Evolutionary conservation across 306 rosid species (phyloP).

Genomic region (Gynostemma pentaphyllum): DNA sequence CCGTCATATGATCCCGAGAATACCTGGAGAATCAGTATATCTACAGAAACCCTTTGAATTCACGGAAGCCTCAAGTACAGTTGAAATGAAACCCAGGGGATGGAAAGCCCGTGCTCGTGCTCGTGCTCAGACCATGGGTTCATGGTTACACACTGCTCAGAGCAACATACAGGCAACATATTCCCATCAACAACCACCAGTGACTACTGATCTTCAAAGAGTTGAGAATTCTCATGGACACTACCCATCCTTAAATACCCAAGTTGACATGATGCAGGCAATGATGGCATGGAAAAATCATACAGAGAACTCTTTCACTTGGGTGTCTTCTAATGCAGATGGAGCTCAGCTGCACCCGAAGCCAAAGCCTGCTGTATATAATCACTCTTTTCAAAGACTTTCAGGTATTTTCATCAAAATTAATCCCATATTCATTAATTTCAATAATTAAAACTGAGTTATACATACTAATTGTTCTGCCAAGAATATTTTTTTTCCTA

Average conservation of each 20-base stretch:
- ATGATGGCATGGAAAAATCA: constrained; percentile 32
- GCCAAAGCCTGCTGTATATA: constrained; percentile 18
- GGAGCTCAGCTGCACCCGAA: constrained; percentile 14
- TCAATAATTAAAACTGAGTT: background rate
- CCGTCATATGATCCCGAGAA: background rate
- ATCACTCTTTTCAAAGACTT: constrained; percentile 23
- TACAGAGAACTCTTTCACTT: constrained; percentile 16
- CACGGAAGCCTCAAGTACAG: constrained; percentile 7
- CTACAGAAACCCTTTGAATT: constrained; percentile 8
- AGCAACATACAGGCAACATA: constrained; percentile 14
- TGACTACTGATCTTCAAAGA: constrained; percentile 17
- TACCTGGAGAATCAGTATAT: background rate
- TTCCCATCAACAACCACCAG: constrained; percentile 12
- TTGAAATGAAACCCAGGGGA: constrained; percentile 28
- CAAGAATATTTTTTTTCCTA: background rate
- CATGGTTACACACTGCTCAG: constrained; percentile 19
- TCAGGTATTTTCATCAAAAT: constrained; percentile 3
- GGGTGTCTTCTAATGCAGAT: constrained; percentile 19
- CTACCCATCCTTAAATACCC: constrained; percentile 26
- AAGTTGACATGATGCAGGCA: constrained; percentile 20
- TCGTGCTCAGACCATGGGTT: constrained; percentile 21
- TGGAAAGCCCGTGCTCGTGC: constrained; percentile 25
- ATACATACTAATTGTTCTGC: background rate
- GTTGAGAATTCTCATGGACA: constrained; percentile 17
- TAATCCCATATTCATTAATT: background rate